Base-by-base conservation (phyloP, 2,329 filamentous ascomycete species). In the Epichloe gansuensis region DNA sequence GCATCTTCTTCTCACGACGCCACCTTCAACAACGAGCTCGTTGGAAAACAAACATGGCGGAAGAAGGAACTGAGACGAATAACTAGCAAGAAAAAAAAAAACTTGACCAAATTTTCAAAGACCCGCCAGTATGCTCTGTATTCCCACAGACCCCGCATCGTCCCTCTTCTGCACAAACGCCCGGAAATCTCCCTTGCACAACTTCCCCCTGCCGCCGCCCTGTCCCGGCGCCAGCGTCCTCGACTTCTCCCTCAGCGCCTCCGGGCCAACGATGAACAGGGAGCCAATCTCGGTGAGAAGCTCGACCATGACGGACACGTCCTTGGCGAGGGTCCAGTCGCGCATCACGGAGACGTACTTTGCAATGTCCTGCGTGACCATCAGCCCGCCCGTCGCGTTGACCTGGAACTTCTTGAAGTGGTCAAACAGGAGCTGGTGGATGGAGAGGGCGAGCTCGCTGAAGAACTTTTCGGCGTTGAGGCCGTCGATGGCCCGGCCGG, bases 371-470 rank as follows among this genome's bases (percentile, higher is more conserved):
- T 97, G 95, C 38, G 86, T 91, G 27, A 97, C 88, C 80, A 96
- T 93, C 46, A 98, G 79, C 2, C 89, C 93, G 55, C 93, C 93
- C 0, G 91, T 90, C 41, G 90, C 88, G 59, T 89, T 95, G 58
- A 98, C 89, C 55, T 85, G 82, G 71, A 95, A 98, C 62, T 88
- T 89, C 63, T 95, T 93, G 70, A 97, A 88, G 69, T 98, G 93
- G 56, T 93, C 87, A 56, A 98, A 82, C 4, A 98, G 77, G 9
- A 94, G 78, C 48, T 77, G 72, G 58, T 90, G 83, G 38, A 95
- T 75, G 9, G 85, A 84, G 13, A 90, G 72, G 1, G 88, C 90
- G 23, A 97, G 79, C 69, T 97, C 91, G 54, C 84, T 84, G 51
- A 85, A 82, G 64, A 97, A 87, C 47, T 84, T 78, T 51, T 87